Percentiles rank a stretch among this genome's conserved stretches.
Evolutionary conservation across 805 yeast species (phyloP).

Genomic region (Saccharomycopsis malanga): DNA sequence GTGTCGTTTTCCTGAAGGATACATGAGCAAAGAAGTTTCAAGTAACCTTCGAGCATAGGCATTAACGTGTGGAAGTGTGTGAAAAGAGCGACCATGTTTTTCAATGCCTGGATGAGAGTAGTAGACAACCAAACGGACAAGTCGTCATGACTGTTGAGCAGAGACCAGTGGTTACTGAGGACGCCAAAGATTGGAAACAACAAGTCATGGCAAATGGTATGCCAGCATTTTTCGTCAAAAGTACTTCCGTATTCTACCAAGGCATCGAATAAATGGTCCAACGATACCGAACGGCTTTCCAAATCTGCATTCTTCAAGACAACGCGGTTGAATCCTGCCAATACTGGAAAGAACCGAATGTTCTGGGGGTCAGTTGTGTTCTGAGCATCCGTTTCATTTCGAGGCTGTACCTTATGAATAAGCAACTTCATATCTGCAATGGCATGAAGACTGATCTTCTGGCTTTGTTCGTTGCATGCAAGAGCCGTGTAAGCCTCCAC

Average conservation of each 20-base stretch:
- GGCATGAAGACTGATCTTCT: conserved; percentile 72
- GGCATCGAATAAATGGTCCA: conserved; percentile 75
- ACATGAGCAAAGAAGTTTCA: conserved; percentile 74
- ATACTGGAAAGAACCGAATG: conserved; percentile 72
- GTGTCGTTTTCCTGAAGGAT: conserved; percentile 97
- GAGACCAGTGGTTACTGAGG: conserved; percentile 65
- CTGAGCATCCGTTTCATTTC: conserved; percentile 23
- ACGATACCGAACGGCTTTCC: conserved; percentile 86
- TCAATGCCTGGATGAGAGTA: conserved; percentile 89
- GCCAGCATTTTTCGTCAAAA: conserved; percentile 78
- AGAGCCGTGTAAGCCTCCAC: conserved; percentile 72
- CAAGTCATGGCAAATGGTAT: conserved; percentile 63
- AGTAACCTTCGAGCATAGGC: conserved; percentile 67
- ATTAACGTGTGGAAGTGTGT: conserved; percentile 72
- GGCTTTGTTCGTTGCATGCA: conserved; percentile 79
- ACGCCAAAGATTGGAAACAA: conserved; percentile 88
- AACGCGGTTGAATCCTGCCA: conserved; percentile 77
- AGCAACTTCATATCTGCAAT: conserved; percentile 64
- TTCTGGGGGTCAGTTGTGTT: neutral
- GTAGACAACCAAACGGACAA: conserved; percentile 95
- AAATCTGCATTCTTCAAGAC: conserved; percentile 91
- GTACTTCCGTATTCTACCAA: conserved; percentile 71
- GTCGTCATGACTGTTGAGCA: conserved; percentile 69
- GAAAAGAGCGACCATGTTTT: conserved; percentile 78
- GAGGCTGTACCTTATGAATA: conserved; percentile 45